These are phyloP conservation scores for Alectoria sarmentosa DNA, from an alignment of 495 filamentous ascomycete genomes.

Conservation along the genomic window DNA sequence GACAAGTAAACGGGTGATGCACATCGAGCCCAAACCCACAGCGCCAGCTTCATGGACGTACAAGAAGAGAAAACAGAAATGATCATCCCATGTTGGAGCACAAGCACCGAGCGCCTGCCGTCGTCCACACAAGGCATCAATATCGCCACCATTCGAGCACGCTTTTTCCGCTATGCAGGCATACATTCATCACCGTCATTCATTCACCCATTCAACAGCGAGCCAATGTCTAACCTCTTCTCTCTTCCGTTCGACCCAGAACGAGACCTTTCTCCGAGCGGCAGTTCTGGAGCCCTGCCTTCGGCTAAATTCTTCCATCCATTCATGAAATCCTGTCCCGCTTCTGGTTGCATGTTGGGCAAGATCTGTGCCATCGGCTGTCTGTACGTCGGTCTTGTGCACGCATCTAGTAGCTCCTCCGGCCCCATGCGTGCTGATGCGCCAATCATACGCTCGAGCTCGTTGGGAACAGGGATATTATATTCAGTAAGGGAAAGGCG, in stretches of 20 bases:
- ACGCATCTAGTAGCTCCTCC: slow-evolving; percentile 31
- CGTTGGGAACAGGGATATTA: slow-evolving; percentile 20
- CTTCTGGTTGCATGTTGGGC: slow-evolving; percentile 10
- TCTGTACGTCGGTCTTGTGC: slow-evolving; percentile 29
- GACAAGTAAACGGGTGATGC: too few species aligned
- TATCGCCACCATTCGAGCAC: neutral
- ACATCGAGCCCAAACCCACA: neutral
- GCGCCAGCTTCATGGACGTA: neutral
- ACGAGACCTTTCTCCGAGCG: neutral
- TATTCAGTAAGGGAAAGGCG: slow-evolving; percentile 26
- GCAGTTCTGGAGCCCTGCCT: neutral
- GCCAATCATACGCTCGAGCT: slow-evolving; percentile 16
- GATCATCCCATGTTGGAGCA: neutral
- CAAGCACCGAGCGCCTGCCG: neutral
- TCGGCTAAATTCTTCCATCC: slow-evolving; percentile 14
- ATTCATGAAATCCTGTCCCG: slow-evolving; percentile 17
- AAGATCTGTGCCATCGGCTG: slow-evolving; percentile 28
- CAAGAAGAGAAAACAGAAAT: neutral
- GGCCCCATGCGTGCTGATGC: slow-evolving; percentile 17
- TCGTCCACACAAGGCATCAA: neutral
- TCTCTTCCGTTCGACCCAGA: neutral
- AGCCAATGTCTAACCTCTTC: slow-evolving; percentile 9
- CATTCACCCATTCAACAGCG: slow-evolving; percentile 15
- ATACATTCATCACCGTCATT: neutral
- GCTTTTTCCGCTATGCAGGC: slow-evolving; percentile 3